Conservation (phyloP, 805 yeast genomes). For the Metschnikowia bowlesiae region DNA sequence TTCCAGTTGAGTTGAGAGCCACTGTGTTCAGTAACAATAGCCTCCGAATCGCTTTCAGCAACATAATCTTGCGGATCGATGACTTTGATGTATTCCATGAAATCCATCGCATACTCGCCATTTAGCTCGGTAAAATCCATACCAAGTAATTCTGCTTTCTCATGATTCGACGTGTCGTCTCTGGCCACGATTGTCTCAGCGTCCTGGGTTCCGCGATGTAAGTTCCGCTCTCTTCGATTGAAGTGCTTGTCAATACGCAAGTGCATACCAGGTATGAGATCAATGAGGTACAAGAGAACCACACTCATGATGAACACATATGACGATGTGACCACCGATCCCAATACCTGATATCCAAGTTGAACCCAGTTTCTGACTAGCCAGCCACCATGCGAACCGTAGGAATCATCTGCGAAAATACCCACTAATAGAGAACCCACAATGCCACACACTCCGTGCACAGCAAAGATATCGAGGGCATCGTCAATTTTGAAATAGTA, state of each 20-base stretch:
- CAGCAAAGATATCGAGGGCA: conserved; percentile 40
- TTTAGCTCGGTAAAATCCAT: conserved; percentile 37
- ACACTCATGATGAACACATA: conserved; percentile 33
- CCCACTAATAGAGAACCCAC: conserved; percentile 40
- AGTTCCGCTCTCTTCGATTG: conserved; percentile 27
- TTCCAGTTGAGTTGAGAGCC: not conserved
- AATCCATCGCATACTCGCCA: conserved; percentile 39
- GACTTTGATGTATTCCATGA: conserved; percentile 36
- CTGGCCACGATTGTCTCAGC: not conserved
- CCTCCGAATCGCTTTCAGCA: conserved; percentile 13
- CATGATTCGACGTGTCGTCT: conserved; percentile 10
- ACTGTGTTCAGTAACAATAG: conserved; percentile 2
- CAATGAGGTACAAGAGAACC: conserved; percentile 32
- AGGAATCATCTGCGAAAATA: conserved; percentile 31
- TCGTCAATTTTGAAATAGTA: conserved; percentile 38
- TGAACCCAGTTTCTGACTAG: conserved; percentile 37
- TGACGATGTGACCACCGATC: conserved; percentile 29
- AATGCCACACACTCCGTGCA: conserved; percentile 41
- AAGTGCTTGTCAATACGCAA: conserved; percentile 38
- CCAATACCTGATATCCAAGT: conserved; percentile 37
- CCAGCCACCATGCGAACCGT: conserved; percentile 40
- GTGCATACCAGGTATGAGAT: conserved; percentile 38
- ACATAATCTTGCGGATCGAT: conserved; percentile 33
- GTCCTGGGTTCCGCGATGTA: conserved; percentile 4
- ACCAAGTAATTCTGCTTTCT: conserved; percentile 29